A percentile compares a stretch with the other conserved stretches of the same genome.
Conservation (phyloP, 192 early-diverging fungal species). For the Gryganskiella cystojenkinii region DNA sequence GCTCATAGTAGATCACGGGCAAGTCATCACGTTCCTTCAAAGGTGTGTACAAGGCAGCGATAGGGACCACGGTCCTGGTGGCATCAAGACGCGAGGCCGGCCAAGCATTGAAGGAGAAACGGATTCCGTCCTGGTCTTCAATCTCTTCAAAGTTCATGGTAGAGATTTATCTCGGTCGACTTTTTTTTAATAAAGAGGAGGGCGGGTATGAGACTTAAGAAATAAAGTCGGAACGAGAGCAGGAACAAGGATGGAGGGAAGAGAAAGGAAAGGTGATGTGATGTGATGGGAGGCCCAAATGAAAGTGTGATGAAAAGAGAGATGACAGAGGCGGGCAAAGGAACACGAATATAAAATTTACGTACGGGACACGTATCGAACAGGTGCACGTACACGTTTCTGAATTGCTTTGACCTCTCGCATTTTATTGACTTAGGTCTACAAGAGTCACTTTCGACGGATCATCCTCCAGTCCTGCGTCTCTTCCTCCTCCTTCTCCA, state of each 20-base stretch:
- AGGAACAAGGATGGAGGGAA: no score
- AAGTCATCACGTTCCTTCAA: conserved; percentile 91
- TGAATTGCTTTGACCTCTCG: conserved; percentile 11
- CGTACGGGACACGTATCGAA: no score
- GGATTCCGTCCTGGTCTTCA: conserved; percentile 95
- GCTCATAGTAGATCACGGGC: conserved; percentile 93
- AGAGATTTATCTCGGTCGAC: no score
- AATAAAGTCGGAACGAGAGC: background rate
- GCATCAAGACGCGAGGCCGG: conserved; percentile 93
- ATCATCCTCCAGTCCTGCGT: background rate
- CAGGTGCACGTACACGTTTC: no score
- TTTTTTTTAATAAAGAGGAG: background rate
- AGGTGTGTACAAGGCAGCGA: conserved; percentile 92
- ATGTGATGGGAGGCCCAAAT: background rate
- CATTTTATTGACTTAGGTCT: conserved; percentile 8
- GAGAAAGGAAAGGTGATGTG: background rate
- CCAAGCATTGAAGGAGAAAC: conserved; percentile 98
- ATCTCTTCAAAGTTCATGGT: conserved; percentile 87
- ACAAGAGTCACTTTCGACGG: background rate
- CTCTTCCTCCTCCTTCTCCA: no score
- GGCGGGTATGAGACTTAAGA: background rate
- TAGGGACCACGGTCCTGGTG: conserved; percentile 94
- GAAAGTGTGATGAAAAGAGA: no score
- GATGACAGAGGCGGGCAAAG: no score
- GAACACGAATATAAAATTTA: no score